Evolutionary conservation across 805 yeast genomes (phyloP).

Genomic region (Kluyveromyces wickerhamii): DNA sequence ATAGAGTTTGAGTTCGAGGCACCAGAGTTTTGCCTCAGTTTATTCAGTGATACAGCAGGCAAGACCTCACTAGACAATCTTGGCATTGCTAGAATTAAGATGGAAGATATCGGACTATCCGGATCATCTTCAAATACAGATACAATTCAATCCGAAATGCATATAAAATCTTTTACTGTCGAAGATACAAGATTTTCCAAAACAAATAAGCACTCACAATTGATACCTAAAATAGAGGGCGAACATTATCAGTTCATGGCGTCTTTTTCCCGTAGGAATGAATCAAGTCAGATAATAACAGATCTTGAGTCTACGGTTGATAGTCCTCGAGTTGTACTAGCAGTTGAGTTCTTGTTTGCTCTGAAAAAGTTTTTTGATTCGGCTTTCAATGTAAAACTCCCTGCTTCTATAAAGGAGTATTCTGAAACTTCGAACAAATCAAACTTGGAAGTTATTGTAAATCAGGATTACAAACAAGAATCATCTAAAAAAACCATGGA

Average conservation of each 20-base stretch:
- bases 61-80: constrained; percentile 31
- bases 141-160: constrained; percentile 50
- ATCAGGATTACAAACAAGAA: constrained; percentile 5
- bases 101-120: constrained; percentile 48
- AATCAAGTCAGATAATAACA: constrained; percentile 34
- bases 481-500: constrained; percentile 4
- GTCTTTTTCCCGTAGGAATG: constrained; percentile 38
- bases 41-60: constrained; percentile 45
- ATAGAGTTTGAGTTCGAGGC: constrained; percentile 46
- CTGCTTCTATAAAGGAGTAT: constrained; percentile 8
- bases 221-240: constrained; percentile 62
- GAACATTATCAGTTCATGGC: constrained; percentile 67
- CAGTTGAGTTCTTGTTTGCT: constrained; percentile 79
- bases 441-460: constrained; percentile 3
- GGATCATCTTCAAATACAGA: constrained; percentile 38
- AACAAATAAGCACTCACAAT: constrained; percentile 66
- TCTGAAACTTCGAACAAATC: constrained; percentile 3
- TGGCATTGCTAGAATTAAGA: constrained; percentile 47
- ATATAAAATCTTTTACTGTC: constrained; percentile 65
- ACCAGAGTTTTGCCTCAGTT: constrained; percentile 56
- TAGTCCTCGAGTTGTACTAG: constrained; percentile 72
- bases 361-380: constrained; percentile 53
- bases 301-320: constrained; percentile 59
- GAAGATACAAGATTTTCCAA: constrained; percentile 59
- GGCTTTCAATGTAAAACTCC: constrained; percentile 31